Evolutionary conservation across 768 basidiomycete genomes (phyloP), one percentile per base, ranked within the genome.

Genomic region (Leucosporidium yakuticum): DNA sequence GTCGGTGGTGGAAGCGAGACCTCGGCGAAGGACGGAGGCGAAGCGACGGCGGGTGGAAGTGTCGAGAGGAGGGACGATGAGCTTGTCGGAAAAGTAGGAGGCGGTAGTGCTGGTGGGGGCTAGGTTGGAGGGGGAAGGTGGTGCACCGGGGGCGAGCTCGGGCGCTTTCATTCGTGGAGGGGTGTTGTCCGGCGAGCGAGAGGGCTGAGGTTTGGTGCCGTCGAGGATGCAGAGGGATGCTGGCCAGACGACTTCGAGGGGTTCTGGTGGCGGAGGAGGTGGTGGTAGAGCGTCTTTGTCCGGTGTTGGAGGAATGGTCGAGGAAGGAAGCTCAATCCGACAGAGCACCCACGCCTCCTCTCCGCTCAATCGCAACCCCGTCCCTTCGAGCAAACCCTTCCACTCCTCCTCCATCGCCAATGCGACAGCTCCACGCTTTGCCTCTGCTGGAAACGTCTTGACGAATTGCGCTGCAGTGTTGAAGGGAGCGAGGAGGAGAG

Each of bases 161-260:
- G 23, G 19, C 5, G 48, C 4, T 34, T 21, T 55, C 0, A 25
- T 17, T 11, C 50, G 19, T 9, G 62, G 36, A 0, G 65, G 60
- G 3, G 69, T 63, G 6, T 53, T 50, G 11, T 29, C 11, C 3
- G 59, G 69, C 5, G 58, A n/a, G 0, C 44, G 65, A 15, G 47
- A 8, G 2, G 65, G 67, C 17, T 39, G 58, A 6, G 53, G 59
- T 17, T 49, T 57, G 9, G 63, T 54, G 17, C 63, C 58, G 39
- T 69, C 68, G 57, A 67, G 12, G 20, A 73, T 9, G 44, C 58
- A 50, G 17, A 73, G 63, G 21, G 39, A 49, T 0, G 55, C 29
- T 0, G 71, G 71, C 68, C 68, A 73, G n/a, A 67, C 65, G 34
- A 67, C 34, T 17, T 67, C 71, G 20, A 58, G 12, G 6, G 25